Base-by-base conservation (phyloP, 2,329 filamentous ascomycete species). In the Neofusicoccum umdonicola region DNA sequence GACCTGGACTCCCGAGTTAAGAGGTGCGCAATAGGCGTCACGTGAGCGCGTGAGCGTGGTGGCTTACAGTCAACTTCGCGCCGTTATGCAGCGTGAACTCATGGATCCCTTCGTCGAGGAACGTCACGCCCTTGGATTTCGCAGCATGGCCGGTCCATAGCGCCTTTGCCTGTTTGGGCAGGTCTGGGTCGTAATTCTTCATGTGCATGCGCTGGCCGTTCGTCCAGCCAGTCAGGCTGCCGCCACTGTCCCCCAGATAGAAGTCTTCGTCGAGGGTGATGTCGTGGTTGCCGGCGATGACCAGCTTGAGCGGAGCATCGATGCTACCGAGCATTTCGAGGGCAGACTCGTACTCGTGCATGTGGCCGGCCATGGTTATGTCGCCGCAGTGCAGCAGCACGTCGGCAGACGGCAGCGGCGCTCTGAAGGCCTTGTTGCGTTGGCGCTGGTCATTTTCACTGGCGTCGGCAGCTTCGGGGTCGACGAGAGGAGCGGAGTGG, bases 211-310 rank as follows among this genome's bases (percentile, higher is more conserved):
- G 60, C 39, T 67, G 48, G 0, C 75, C 74, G 42, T 68, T 73
- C 6, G 71, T 52, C 7, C 3, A 15, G 5, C 6, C 15, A 3
- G 13, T 7, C 5, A 27, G 34, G 8, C 19, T 11, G 13, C 34
- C 56, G 19, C 51, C 34, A 41, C 50, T 62, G 39, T 17, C 6
- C 6, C 47, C 57, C n/a, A 56, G 50, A 68, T 83, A 85, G 70
- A 82, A 85, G 0, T 74, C 72, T 44, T 78, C 76, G 67, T 89
- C 85, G 0, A 88, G 78, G 3, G 81, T 83, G 48, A 87, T 77
- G 69, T 88, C 86, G 73, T 89, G 87, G 69, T 88, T 88, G 0
- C 87, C 87, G 0, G 86, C 82, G 66, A 89, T 88, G 19, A 88
- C 82, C 27, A 89, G 77, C 69, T 88, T 89, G 4, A 88, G 72